A percentile compares a stretch with the other conserved stretches of the same genome.
Conservation (phyloP, 2,329 filamentous ascomycete species). For the Rutstroemia sp. region DNA sequence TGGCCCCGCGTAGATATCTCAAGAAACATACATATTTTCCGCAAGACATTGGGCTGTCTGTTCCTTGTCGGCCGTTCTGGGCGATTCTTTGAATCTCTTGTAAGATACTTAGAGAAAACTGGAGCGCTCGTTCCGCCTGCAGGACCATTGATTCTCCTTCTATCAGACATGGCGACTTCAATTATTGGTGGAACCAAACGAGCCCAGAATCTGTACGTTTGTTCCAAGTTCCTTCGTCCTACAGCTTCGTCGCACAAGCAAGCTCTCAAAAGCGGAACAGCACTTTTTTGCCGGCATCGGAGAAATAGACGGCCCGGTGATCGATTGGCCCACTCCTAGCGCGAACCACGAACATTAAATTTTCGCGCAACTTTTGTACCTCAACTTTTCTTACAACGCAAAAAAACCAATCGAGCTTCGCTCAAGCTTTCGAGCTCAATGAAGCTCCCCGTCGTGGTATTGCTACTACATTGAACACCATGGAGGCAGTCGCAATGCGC, state of each 20-base stretch:
- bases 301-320: neutral
- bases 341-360: neutral
- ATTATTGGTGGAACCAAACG: neutral
- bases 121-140: conserved; percentile 68
- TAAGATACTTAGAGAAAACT: conserved; percentile 50
- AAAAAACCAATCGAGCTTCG: too few relatives aligned
- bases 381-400: neutral
- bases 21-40: conserved; percentile 71
- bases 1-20: neutral
- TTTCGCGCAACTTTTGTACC: neutral
- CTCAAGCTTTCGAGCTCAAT: too few relatives aligned
- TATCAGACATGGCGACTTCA: conserved; percentile 58
- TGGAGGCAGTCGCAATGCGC: neutral
- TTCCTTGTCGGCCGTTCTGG: conserved; percentile 44
- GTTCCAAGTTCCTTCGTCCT: neutral
- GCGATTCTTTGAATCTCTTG: conserved; percentile 38
- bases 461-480: neutral
- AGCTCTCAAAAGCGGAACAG: neutral
- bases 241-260: neutral
- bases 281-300: neutral
- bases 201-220: neutral
- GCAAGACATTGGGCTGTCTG: conserved; percentile 61
- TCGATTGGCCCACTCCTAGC: neutral
- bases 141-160: conserved; percentile 85
- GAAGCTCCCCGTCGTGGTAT: too few relatives aligned